Conservation (phyloP, 140 eudicot genomes). For the Stevia rebaudiana region DNA sequence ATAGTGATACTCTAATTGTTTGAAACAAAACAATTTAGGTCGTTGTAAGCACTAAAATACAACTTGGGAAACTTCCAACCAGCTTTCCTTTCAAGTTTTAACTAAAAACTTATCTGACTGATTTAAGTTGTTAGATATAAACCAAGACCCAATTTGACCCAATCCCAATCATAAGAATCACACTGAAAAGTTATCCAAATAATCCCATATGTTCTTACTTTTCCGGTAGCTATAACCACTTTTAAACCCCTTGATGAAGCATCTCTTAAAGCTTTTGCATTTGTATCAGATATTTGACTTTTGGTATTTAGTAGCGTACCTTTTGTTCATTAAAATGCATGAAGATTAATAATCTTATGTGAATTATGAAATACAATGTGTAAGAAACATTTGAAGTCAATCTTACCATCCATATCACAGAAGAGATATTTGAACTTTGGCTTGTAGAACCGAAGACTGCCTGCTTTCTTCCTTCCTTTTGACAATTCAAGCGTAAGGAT, state of each 20-base stretch:
- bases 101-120: not conserved
- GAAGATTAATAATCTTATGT: constrained; percentile 11
- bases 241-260: constrained; percentile 81
- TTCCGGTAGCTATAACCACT: constrained; percentile 94
- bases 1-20: not conserved
- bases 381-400: not conserved
- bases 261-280: constrained; percentile 74
- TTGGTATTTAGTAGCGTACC: constrained; percentile 92
- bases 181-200: not conserved
- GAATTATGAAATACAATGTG: not conserved
- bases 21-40: not conserved
- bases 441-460: constrained; percentile 78
- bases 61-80: not conserved
- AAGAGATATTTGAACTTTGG: constrained; percentile 81
- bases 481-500: constrained; percentile 41
- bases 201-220: constrained; percentile 42
- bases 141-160: not conserved
- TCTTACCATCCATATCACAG: constrained; percentile 98
- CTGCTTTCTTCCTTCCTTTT: constrained; percentile 92
- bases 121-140: not conserved
- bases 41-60: not conserved
- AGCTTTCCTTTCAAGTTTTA: not conserved
- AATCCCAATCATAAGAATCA: not conserved
- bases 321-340: constrained; percentile 25
- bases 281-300: constrained; percentile 62